These are phyloP conservation scores for Phytophthora sp. DNA, from an alignment of 352 stramenopile genomes.

Conservation along the genomic window DNA sequence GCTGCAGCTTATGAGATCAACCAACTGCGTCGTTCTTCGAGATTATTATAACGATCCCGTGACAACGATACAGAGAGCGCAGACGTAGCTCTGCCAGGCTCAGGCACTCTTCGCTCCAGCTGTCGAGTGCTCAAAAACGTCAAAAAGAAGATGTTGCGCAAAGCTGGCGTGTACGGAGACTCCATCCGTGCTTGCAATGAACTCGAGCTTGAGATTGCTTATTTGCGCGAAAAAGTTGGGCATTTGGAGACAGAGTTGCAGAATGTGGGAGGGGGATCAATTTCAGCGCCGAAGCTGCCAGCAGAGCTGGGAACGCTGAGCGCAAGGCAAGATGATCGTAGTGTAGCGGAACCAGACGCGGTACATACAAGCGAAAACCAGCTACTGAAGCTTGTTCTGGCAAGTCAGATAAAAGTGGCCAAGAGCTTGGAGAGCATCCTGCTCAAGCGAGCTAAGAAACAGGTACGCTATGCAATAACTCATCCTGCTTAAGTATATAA, in stretches of 20 bases:
- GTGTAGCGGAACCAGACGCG: not conserved
- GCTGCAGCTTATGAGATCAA: too few relatives aligned
- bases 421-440: conserved; percentile 52
- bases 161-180: conserved; percentile 23
- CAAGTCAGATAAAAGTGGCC: conserved; percentile 53
- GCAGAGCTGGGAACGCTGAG: not conserved
- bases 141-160: conserved; percentile 25
- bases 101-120: not conserved
- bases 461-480: conserved; percentile 17
- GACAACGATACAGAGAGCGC: not conserved
- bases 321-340: not conserved
- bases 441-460: conserved; percentile 27
- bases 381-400: conserved; percentile 40
- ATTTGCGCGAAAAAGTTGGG: conserved; percentile 42
- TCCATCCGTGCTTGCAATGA: conserved; percentile 34
- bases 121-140: not conserved
- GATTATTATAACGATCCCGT: conserved; percentile 5
- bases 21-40: conserved; percentile 9
- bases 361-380: not conserved
- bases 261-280: conserved; percentile 9
- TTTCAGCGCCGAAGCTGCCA: not conserved
- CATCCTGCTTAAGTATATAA: not conserved
- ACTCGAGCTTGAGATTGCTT: conserved; percentile 44
- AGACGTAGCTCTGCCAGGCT: not conserved
- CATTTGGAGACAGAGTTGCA: conserved; percentile 43